Conservation (phyloP, 345 rosid genomes). For the Salix udensis region DNA sequence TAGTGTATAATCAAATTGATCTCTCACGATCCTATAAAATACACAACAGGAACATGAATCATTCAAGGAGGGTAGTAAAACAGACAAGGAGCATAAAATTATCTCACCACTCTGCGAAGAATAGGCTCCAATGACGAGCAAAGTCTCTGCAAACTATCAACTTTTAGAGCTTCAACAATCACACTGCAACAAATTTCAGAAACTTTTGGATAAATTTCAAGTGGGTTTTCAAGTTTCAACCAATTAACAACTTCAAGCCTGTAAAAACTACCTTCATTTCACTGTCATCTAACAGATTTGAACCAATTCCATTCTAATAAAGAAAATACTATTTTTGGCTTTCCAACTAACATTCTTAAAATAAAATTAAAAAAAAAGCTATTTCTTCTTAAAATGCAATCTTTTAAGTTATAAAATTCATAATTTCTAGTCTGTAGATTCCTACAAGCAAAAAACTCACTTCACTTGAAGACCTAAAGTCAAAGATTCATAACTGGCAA, state of each 20-base stretch:
- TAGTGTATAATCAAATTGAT: neutral
- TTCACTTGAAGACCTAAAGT: neutral
- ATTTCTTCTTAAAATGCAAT: no score
- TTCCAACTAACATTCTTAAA: no score
- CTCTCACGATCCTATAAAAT: neutral
- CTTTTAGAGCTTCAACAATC: slow-evolving; percentile 34
- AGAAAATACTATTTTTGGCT: no score
- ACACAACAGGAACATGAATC: neutral
- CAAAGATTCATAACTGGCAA: neutral
- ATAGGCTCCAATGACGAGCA: slow-evolving; percentile 35
- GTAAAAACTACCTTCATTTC: neutral
- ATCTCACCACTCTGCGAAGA: slow-evolving; percentile 29
- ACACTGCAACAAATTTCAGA: slow-evolving; percentile 21
- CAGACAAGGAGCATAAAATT: neutral
- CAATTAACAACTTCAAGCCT: neutral
- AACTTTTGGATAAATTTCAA: neutral
- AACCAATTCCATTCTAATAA: neutral
- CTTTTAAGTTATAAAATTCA: neutral
- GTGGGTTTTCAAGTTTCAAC: neutral
- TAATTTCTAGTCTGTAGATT: neutral
- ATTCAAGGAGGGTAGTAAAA: neutral
- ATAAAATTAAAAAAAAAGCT: no score
- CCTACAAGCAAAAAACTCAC: neutral
- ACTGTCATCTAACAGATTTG: neutral
- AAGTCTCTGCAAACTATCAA: slow-evolving; percentile 32